Evolutionary conservation across 176 grass and related monocot species (phyloP).

Genomic region (Carex littledalei): DNA sequence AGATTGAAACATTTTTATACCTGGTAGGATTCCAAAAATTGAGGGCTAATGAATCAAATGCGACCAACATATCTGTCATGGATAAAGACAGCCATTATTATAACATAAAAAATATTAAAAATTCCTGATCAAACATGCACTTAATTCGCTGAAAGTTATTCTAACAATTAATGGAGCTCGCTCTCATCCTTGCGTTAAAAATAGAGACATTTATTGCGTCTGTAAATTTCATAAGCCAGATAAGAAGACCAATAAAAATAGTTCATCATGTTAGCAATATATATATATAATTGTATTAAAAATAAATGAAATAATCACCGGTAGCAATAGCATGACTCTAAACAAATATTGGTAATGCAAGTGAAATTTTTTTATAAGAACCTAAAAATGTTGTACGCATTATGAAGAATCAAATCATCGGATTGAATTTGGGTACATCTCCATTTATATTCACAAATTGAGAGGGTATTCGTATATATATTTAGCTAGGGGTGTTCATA

Average conservation of each 20-base stretch:
- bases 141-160: background rate
- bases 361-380: background rate
- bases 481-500: no score
- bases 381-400: background rate
- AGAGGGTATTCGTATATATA: background rate
- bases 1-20: background rate
- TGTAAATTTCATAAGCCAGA: background rate
- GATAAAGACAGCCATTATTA: background rate
- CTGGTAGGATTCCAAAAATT: background rate
- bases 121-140: background rate
- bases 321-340: background rate
- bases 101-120: background rate
- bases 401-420: background rate
- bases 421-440: background rate
- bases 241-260: background rate
- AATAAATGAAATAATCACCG: background rate
- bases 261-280: background rate
- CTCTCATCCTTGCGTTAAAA: background rate
- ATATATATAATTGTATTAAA: background rate
- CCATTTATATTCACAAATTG: background rate
- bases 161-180: background rate
- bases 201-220: background rate
- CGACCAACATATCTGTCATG: background rate
- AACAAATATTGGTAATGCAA: background rate
- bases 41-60: background rate